phyloP scores from a whole-genome alignment of 768 basidiomycete genomes.

The Boletales sp. region DNA sequence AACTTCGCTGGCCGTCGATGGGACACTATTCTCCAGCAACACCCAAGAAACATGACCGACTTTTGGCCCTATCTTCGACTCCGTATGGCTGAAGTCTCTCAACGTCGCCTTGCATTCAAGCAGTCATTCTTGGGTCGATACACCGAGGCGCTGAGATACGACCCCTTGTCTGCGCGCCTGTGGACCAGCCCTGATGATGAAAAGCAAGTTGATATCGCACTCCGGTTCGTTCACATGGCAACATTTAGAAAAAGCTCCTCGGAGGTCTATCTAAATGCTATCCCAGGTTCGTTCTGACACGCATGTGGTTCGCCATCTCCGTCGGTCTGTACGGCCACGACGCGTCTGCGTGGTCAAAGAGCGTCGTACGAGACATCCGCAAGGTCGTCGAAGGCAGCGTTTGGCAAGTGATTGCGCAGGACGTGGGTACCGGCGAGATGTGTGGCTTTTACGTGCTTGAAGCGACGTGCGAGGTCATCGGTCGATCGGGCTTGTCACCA shows the following conservation, averaged over 20 bases:
- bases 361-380: slow-evolving; percentile 43
- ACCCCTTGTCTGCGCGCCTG: slow-evolving; percentile 40
- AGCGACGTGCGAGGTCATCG: slow-evolving; percentile 71
- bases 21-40: slow-evolving; percentile 32
- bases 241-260: not conserved
- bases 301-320: slow-evolving; percentile 61
- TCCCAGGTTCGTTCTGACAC: slow-evolving; percentile 57
- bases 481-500: slow-evolving; percentile 24
- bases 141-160: slow-evolving; percentile 25
- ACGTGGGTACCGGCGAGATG: slow-evolving; percentile 22
- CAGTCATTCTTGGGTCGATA: slow-evolving; percentile 49
- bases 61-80: slow-evolving; percentile 69
- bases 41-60: slow-evolving; percentile 49
- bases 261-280: slow-evolving; percentile 1
- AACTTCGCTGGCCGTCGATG: slow-evolving; percentile 52
- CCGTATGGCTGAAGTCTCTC: slow-evolving; percentile 42
- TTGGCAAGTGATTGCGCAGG: slow-evolving; percentile 49
- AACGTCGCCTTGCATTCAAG: slow-evolving; percentile 38
- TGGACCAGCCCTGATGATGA: slow-evolving; percentile 61
- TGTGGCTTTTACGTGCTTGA: slow-evolving; percentile 55
- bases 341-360: slow-evolving; percentile 31
- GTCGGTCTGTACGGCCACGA: slow-evolving; percentile 38
- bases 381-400: slow-evolving; percentile 55
- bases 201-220: slow-evolving; percentile 51
- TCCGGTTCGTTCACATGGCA: slow-evolving; percentile 42